Conservation (phyloP, 2,329 filamentous ascomycete species). For the Aspergillus candidus region DNA sequence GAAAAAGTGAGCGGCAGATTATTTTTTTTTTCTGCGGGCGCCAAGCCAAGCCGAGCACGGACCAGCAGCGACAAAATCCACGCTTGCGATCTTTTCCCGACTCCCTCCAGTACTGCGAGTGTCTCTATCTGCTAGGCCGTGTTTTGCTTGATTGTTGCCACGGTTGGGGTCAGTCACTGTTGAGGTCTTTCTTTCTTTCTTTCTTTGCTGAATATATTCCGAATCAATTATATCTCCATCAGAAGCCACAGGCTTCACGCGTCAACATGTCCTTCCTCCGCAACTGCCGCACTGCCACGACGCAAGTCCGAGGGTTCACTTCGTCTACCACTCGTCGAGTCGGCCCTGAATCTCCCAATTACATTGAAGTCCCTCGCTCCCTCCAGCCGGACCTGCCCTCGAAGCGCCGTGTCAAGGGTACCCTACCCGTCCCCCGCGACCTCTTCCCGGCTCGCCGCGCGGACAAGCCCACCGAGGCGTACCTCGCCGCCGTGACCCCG, state of each 20-base stretch:
- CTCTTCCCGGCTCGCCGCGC: conserved; percentile 61
- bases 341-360: conserved; percentile 75
- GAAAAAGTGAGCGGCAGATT: conserved; percentile 17
- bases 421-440: conserved; percentile 74
- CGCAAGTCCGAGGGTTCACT: conserved; percentile 37
- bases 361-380: conserved; percentile 72
- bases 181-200: background rate
- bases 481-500: conserved; percentile 56
- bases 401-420: conserved; percentile 59
- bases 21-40: conserved; percentile 30
- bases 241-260: no score
- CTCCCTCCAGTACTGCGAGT: conserved; percentile 16
- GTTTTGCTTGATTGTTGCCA: conserved; percentile 4
- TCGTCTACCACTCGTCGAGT: conserved; percentile 32
- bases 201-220: background rate
- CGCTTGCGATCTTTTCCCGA: conserved; percentile 28
- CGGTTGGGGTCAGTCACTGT: conserved; percentile 2
- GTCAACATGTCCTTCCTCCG: conserved; percentile 34
- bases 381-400: conserved; percentile 60
- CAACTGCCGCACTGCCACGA: conserved; percentile 29
- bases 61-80: conserved; percentile 31
- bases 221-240: no score
- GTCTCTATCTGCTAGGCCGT: conserved; percentile 13
- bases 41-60: conserved; percentile 33
- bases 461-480: conserved; percentile 56